Percentiles rank a stretch among this genome's conserved stretches.
phyloP scores from a whole-genome alignment of 225 moss, liverwort and hornwort species.

The Sphagnum tenellum region DNA sequence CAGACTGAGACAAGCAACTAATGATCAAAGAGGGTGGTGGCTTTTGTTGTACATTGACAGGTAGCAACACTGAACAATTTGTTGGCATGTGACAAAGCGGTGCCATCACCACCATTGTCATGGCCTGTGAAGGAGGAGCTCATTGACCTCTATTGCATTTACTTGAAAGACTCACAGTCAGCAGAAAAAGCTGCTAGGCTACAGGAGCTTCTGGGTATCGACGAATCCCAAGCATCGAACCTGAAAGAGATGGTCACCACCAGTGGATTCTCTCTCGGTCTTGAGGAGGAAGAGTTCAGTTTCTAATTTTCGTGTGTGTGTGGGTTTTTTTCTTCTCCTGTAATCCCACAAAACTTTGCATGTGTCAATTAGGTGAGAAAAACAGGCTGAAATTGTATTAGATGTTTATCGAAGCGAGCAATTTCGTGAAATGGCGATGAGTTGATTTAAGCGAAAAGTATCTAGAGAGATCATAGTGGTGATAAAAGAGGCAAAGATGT shows the following conservation, averaged over 20 bases:
- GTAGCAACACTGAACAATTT: conserved; percentile 83
- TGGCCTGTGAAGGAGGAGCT: conserved; percentile 90
- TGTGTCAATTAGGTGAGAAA: too few species aligned
- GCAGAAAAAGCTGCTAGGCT: conserved; percentile 50
- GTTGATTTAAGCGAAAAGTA: too few species aligned
- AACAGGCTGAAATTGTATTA: too few species aligned
- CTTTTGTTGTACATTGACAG: conserved; percentile 17
- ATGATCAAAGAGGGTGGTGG: not conserved
- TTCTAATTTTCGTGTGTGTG: conserved; percentile 14
- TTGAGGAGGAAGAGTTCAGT: conserved; percentile 83
- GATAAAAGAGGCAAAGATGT: too few species aligned
- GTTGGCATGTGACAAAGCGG: conserved; percentile 86
- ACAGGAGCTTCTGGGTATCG: conserved; percentile 72
- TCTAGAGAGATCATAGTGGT: too few species aligned
- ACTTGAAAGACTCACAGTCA: conserved; percentile 52
- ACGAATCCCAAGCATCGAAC: conserved; percentile 63
- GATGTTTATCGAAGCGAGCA: too few species aligned
- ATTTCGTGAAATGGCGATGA: too few species aligned
- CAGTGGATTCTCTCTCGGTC: conserved; percentile 77
- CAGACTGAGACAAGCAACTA: too few species aligned
- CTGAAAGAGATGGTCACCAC: conserved; percentile 73
- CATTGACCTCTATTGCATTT: conserved; percentile 89
- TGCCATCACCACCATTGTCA: conserved; percentile 52
- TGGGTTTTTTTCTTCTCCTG: too few species aligned
- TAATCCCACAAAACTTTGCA: too few species aligned